Base-by-base conservation (phyloP, 306 rosid genomes). In the Pyrus pyrifolia region DNA sequence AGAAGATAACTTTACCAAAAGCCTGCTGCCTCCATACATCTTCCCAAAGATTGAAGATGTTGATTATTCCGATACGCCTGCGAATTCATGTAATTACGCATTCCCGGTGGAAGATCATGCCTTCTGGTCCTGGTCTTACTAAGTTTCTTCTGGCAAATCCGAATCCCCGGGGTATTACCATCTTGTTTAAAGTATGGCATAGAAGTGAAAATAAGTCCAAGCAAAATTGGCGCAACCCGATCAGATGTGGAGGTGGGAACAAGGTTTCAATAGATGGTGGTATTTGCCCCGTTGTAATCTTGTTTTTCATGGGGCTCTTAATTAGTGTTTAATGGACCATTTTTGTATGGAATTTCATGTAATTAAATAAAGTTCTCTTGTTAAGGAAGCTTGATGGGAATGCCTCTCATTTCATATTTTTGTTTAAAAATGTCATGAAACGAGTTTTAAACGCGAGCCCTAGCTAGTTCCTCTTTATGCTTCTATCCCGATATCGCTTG, bases 111-210 rank as follows among this genome's bases (percentile, higher is more conserved):
- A 93, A 53, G 96, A 93, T 73, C 86, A 84, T n/a, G 83, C 88
- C 78, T 75, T 93, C 70, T 93, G 97, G 97, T 70, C 89, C 22
- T 93, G 98, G 98, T 80, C 96, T 46, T 85, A 76, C 74, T 85
- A 71, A 78, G 49, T 64, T 62, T 13, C 30, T 38, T 62, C 29
- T 70, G 63, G 22, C 58, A 79, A 18, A 72, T 79, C n/a, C 5
- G 27, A 40, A 67, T 71, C 80, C 78, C 73, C 70, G 79, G 44
- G 80, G 55, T 68, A 63, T 63, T 52, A 72, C 21, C 45, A 58
- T n/a, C 46, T 14, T 80, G 79, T 80, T 53, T 62, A 49, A 75
- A 70, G 66, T 71, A 45, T 62, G 81, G 38, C 70, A 8, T 65
- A 5, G 38, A 70, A 61, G 83, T 59, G 78, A 68, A 27, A 76